phyloP scores from a whole-genome alignment of 305 asterid genomes.

The Fraxinus platypoda region DNA sequence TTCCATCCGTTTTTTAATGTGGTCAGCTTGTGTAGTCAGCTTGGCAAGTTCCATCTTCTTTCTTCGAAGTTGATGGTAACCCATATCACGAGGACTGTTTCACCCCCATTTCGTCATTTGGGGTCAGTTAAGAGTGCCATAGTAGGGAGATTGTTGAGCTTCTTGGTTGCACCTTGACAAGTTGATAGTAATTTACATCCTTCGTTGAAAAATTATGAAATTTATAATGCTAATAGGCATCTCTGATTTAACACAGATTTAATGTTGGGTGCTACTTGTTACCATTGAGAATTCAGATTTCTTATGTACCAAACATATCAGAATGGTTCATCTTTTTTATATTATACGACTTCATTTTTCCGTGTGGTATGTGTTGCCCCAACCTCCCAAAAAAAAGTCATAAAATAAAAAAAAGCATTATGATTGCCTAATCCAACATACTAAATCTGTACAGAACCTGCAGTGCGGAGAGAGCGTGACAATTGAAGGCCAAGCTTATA shows the following conservation, averaged over 20 bases:
- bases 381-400: too few species aligned
- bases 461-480: constrained; percentile 88
- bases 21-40: background rate
- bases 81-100: too few species aligned
- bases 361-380: background rate
- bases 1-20: background rate
- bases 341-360: too few species aligned
- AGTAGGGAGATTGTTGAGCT: background rate
- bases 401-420: background rate
- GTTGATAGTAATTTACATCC: background rate
- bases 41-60: background rate
- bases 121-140: background rate
- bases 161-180: background rate
- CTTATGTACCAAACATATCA: background rate
- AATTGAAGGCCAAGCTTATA: constrained; percentile 74
- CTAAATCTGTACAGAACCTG: constrained; percentile 51
- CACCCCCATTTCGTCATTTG: background rate
- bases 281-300: background rate
- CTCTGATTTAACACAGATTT: background rate
- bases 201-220: too few species aligned
- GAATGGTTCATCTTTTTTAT: background rate
- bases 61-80: background rate
- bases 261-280: background rate
- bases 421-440: background rate
- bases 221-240: too few species aligned